phyloP scores from a whole-genome alignment of 345 rosid species.

The Isatis tinctoria region DNA sequence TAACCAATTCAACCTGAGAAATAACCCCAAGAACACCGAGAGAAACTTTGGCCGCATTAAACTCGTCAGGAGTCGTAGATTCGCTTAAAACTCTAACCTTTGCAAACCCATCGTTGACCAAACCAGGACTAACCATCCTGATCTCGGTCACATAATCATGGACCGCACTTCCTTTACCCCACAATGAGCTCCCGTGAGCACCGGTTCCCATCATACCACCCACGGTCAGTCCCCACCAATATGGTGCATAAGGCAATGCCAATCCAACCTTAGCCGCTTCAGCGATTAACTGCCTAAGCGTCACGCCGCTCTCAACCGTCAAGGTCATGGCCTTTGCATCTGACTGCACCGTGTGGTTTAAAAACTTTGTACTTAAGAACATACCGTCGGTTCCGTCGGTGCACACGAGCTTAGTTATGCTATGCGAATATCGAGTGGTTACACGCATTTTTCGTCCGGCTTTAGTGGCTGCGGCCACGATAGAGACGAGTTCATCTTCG shows the following conservation, averaged over 20 bases:
- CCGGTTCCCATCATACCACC: constrained; percentile 15
- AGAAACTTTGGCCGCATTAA: constrained; percentile 5
- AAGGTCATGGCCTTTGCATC: constrained; percentile 7
- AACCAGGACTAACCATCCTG: constrained; percentile 7
- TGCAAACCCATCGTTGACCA: neutral
- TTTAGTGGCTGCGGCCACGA: constrained; percentile 5
- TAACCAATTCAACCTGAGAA: neutral
- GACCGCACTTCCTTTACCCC: constrained; percentile 17
- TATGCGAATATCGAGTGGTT: neutral
- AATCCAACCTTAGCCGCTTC: constrained; percentile 9
- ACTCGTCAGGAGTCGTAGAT: neutral
- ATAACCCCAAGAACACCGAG: constrained; percentile 11
- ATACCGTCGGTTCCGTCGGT: neutral
- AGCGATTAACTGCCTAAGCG: neutral
- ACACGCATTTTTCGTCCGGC: constrained; percentile 1
- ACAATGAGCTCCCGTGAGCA: constrained; percentile 9
- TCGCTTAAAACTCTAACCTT: neutral
- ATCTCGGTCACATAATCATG: constrained; percentile 15
- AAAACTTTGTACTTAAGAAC: constrained; percentile 4
- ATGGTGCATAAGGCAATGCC: constrained; percentile 13
- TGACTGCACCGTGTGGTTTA: neutral
- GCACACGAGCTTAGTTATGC: constrained; percentile 4
- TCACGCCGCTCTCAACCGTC: constrained; percentile 8
- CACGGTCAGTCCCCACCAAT: constrained; percentile 14
- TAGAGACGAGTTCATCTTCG: neutral